Percentiles rank a stretch among this genome's conserved stretches.
Evolutionary conservation across 306 rosid genomes (phyloP).

Genomic region (Medicago lupulina): DNA sequence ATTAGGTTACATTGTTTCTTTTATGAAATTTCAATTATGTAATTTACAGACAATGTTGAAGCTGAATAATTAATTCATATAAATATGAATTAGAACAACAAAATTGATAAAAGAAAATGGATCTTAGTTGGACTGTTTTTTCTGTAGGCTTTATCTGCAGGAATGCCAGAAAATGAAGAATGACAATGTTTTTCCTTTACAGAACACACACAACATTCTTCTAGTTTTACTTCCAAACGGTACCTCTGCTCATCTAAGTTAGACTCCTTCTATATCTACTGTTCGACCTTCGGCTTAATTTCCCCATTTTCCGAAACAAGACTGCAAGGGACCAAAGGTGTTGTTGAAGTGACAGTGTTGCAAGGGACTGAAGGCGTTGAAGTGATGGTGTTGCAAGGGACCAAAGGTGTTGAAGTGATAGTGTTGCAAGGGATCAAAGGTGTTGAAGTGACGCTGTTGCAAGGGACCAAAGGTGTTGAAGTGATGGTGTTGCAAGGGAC

Average conservation of each 20-base stretch:
- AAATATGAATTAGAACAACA: constrained; percentile 47
- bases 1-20: constrained; percentile 41
- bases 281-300: constrained; percentile 57
- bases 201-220: constrained; percentile 34
- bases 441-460: neutral
- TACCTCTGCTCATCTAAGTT: constrained; percentile 50
- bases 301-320: constrained; percentile 68
- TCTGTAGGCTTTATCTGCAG: constrained; percentile 47
- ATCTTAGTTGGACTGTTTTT: constrained; percentile 50
- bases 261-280: constrained; percentile 50
- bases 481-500: constrained; percentile 41
- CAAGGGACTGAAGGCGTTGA: constrained; percentile 40
- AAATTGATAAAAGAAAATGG: constrained; percentile 40
- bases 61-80: constrained; percentile 61
- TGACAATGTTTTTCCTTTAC: constrained; percentile 33
- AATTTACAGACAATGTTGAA: constrained; percentile 71
- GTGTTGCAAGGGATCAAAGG: neutral
- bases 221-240: constrained; percentile 28
- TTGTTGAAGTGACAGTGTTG: constrained; percentile 45
- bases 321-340: neutral
- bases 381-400: constrained; percentile 37
- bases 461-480: neutral
- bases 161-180: constrained; percentile 46
- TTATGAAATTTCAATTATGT: constrained; percentile 60
- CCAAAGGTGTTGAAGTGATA: constrained; percentile 39